These are phyloP conservation scores for Sclerotinia minor DNA, from an alignment of 2,329 filamentous ascomycete genomes.

Conservation along the genomic window DNA sequence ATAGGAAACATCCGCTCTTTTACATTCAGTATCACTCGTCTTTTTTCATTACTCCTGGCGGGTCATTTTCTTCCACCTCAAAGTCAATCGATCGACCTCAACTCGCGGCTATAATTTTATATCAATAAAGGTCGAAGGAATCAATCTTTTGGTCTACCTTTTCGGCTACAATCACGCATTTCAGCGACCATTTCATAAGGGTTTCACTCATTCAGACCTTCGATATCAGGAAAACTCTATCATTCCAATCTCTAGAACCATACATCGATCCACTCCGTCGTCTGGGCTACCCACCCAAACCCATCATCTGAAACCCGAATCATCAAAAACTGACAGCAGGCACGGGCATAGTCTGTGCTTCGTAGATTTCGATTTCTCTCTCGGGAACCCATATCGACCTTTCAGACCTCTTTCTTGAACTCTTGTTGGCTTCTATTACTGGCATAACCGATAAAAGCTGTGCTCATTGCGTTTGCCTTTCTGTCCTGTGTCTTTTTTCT, in stretches of 20 bases:
- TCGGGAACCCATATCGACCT: neutral
- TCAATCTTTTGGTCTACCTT: neutral
- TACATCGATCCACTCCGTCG: neutral
- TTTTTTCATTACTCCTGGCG: neutral
- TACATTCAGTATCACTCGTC: neutral
- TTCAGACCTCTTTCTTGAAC: conserved; percentile 5
- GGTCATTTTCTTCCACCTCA: neutral
- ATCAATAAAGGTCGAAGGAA: neutral
- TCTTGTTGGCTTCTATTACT: neutral
- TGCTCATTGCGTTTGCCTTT: conserved; percentile 13
- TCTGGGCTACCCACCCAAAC: neutral
- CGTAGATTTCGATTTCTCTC: conserved; percentile 2
- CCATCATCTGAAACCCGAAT: conserved; percentile 6
- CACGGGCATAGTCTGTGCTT: conserved; percentile 3
- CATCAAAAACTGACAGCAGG: conserved; percentile 11
- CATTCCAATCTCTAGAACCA: neutral
- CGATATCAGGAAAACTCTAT: neutral
- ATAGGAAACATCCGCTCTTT: conserved; percentile 1
- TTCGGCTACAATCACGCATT: neutral
- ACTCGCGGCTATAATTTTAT: neutral
- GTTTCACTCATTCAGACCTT: neutral
- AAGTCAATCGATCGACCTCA: conserved; percentile 3
- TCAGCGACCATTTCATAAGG: neutral
- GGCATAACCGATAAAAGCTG: conserved; percentile 9
- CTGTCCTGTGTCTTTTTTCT: conserved; percentile 2